These are phyloP conservation scores for Aspergillus steynii DNA, from an alignment of 495 filamentous ascomycete genomes.

Conservation along the genomic window DNA sequence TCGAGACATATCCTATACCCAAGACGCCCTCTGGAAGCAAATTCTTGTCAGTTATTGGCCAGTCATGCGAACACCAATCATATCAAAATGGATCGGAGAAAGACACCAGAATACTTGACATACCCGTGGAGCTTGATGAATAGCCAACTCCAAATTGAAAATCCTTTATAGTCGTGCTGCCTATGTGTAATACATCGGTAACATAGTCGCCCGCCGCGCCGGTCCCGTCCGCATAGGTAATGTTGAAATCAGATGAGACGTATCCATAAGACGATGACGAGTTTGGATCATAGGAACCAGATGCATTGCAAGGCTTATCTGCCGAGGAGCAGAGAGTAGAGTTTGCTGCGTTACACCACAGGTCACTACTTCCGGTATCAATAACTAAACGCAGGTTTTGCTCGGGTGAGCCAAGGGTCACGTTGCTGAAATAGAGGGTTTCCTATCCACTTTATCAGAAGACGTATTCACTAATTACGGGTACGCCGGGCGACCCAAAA, in stretches of 20 bases:
- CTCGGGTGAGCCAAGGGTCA: conserved; percentile 69
- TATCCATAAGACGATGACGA: conserved; percentile 78
- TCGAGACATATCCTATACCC: conserved; percentile 83
- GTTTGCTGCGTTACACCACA: conserved; percentile 76
- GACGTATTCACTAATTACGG: not conserved
- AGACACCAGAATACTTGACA: conserved; percentile 2
- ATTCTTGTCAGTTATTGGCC: conserved; percentile 2
- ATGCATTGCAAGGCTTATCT: conserved; percentile 50
- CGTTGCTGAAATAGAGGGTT: conserved; percentile 69
- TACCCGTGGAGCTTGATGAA: conserved; percentile 57
- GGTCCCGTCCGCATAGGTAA: conserved; percentile 86
- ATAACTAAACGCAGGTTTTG: conserved; percentile 66
- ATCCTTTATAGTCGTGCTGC: conserved; percentile 54
- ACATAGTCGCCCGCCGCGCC: conserved; percentile 82
- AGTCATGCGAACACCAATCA: not conserved
- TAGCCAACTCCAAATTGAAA: conserved; percentile 91
- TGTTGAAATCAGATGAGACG: conserved; percentile 79
- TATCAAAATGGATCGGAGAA: not conserved
- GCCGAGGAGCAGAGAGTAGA: conserved; percentile 58
- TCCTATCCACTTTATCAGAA: conserved; percentile 26
- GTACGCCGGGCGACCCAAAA: not conserved
- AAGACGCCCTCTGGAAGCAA: conserved; percentile 67
- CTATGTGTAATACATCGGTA: conserved; percentile 73
- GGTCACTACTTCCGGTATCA: conserved; percentile 86
- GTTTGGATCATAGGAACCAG: conserved; percentile 72